Percentiles rank a stretch among this genome's conserved stretches.
Conservation (phyloP, 176 grass and related monocot species). For the bread wheat (Triticum aestivum) region IWGSC_CS_RefSeq_v2.1 NC_057796.1:311443157-311443656, state of each 20-base stretch:
- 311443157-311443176: slow-evolving; percentile 18
- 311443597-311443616: slow-evolving; percentile 82
- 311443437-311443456: slow-evolving; percentile 77
- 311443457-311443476: slow-evolving; percentile 82
- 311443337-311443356: not conserved
- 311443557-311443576: slow-evolving; percentile 3
- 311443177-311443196: not conserved
- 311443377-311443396: not conserved
- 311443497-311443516: not conserved
- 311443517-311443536: not conserved
- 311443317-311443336: slow-evolving; percentile 37
- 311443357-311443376: not conserved
- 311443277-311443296: slow-evolving; percentile 76
- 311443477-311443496: slow-evolving; percentile 53
- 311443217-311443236: slow-evolving; percentile 83
- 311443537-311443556: not conserved
- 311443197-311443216: slow-evolving; percentile 22
- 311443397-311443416: slow-evolving; percentile 17
- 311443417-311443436: slow-evolving; percentile 7
- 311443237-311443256: slow-evolving; percentile 87
- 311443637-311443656: slow-evolving; percentile 57
- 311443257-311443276: slow-evolving; percentile 69
- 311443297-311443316: slow-evolving; percentile 98
- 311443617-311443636: slow-evolving; percentile 81
- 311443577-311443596: slow-evolving; percentile 63